phyloP scores from a whole-genome alignment of 371 early-diverging fungal genomes.

The Gilbertella persicaria region DNA sequence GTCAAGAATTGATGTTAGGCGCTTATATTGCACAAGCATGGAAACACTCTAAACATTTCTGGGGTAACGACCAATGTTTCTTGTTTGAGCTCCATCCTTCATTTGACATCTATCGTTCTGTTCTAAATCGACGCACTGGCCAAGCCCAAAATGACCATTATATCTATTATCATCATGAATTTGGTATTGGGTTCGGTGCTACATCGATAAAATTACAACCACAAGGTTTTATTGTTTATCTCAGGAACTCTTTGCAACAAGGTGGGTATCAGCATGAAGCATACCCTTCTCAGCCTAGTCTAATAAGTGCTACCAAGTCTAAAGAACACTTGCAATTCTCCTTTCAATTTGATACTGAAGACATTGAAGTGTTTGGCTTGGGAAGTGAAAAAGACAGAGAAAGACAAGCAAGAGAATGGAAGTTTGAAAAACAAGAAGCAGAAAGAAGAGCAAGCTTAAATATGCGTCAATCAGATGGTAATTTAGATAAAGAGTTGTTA shows the following conservation, averaged over 20 bases:
- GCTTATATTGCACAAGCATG: slow-evolving; percentile 62
- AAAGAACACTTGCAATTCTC: slow-evolving; percentile 11
- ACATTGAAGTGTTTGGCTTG: slow-evolving; percentile 64
- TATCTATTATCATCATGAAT: slow-evolving; percentile 53
- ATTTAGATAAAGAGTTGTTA: slow-evolving; percentile 46
- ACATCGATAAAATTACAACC: no score
- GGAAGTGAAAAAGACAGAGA: slow-evolving; percentile 44
- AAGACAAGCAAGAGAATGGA: slow-evolving; percentile 55
- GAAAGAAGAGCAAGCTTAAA: slow-evolving; percentile 46
- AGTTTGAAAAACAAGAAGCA: slow-evolving; percentile 61
- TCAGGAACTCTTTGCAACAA: slow-evolving; percentile 52
- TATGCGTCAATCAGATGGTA: slow-evolving; percentile 45
- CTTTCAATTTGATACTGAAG: slow-evolving; percentile 49
- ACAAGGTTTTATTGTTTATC: slow-evolving; percentile 21
- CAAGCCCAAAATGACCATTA: slow-evolving; percentile 35
- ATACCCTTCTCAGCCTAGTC: slow-evolving; percentile 39
- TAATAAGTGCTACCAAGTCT: slow-evolving; percentile 15
- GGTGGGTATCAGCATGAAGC: slow-evolving; percentile 49
- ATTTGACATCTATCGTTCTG: slow-evolving; percentile 54
- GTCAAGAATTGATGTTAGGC: slow-evolving; percentile 35
- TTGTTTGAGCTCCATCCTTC: slow-evolving; percentile 60
- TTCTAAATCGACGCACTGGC: neutral
- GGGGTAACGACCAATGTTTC: slow-evolving; percentile 55
- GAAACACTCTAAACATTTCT: slow-evolving; percentile 56
- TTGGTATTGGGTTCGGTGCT: slow-evolving; percentile 65